These are phyloP conservation scores for Ophiostoma populinum DNA, from an alignment of 2,329 filamentous ascomycete genomes.

Conservation along the genomic window DNA sequence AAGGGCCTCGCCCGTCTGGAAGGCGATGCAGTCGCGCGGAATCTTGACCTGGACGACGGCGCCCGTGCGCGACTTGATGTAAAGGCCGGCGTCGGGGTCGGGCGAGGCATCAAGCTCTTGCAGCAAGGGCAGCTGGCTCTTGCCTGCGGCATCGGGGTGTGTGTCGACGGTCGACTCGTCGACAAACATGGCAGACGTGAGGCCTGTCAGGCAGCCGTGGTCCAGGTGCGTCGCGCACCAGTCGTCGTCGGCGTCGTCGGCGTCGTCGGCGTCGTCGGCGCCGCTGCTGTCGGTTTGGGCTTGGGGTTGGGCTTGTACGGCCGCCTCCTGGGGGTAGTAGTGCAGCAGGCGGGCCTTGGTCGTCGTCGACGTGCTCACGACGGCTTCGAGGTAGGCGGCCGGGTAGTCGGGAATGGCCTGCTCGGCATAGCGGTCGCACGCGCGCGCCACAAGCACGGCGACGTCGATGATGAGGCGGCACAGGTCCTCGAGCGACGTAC, in stretches of 20 bases:
- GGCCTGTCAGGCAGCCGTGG: slow-evolving; percentile 81
- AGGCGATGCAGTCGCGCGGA: slow-evolving; percentile 78
- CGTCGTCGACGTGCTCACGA: slow-evolving; percentile 70
- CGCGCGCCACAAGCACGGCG: slow-evolving; percentile 73
- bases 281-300: background rate
- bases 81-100: slow-evolving; percentile 74
- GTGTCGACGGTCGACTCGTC: slow-evolving; percentile 42
- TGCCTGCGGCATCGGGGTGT: slow-evolving; percentile 15
- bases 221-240: slow-evolving; percentile 91
- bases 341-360: slow-evolving; percentile 86
- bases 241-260: slow-evolving; percentile 44
- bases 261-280: background rate
- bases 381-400: slow-evolving; percentile 63
- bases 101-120: slow-evolving; percentile 60
- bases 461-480: slow-evolving; percentile 79
- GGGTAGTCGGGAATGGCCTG: slow-evolving; percentile 64
- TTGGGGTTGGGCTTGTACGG: background rate
- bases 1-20: slow-evolving; percentile 87
- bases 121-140: slow-evolving; percentile 28
- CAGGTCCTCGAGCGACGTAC: slow-evolving; percentile 51
- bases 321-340: slow-evolving; percentile 55
- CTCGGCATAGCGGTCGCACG: slow-evolving; percentile 73
- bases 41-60: slow-evolving; percentile 82
- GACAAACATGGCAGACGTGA: slow-evolving; percentile 93
- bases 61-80: slow-evolving; percentile 75